These are phyloP conservation scores for Curvularia spicifera DNA, from an alignment of 2,329 filamentous ascomycete genomes.

Conservation along the genomic window DNA sequence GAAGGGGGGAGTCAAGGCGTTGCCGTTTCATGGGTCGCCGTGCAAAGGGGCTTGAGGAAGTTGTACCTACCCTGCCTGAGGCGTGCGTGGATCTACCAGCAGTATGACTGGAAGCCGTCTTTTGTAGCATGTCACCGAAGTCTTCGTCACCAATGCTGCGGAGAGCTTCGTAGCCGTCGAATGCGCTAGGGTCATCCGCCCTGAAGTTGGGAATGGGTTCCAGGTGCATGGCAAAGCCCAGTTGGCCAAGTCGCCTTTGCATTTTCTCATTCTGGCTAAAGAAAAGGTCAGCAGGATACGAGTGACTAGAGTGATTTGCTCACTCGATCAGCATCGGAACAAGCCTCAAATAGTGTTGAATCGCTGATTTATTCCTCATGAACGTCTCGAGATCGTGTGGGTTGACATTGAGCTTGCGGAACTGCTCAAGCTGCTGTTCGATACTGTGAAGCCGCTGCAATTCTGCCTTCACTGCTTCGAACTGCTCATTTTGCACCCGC, in stretches of 20 bases:
- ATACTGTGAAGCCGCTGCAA: conserved; percentile 27
- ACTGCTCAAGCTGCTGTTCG: conserved; percentile 28
- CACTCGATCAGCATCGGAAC: conserved; percentile 40
- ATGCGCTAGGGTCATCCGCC: conserved; percentile 10
- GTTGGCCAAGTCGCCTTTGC: conserved; percentile 34
- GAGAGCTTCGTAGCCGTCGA: conserved; percentile 21
- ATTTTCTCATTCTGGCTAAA: conserved; percentile 40
- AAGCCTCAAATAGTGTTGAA: conserved; percentile 38
- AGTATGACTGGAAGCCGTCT: conserved; percentile 35
- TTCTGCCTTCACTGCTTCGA: conserved; percentile 21
- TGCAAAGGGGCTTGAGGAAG: conserved; percentile 17
- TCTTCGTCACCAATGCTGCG: neutral
- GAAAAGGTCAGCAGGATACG: conserved; percentile 16
- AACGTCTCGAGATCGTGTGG: conserved; percentile 30
- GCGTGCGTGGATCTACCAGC: conserved; percentile 30
- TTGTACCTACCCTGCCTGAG: conserved; percentile 13
- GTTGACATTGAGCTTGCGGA: conserved; percentile 24
- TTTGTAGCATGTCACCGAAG: conserved; percentile 11
- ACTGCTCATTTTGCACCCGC: conserved; percentile 16
- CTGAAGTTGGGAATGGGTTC: conserved; percentile 37
- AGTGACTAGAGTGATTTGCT: neutral
- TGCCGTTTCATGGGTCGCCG: conserved; percentile 40
- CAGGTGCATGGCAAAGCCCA: conserved; percentile 38
- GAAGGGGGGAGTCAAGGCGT: conserved; percentile 41
- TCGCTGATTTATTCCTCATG: conserved; percentile 30